Evolutionary conservation across 345 rosid species (phyloP).

Genomic region (Populus ilicifolia): DNA sequence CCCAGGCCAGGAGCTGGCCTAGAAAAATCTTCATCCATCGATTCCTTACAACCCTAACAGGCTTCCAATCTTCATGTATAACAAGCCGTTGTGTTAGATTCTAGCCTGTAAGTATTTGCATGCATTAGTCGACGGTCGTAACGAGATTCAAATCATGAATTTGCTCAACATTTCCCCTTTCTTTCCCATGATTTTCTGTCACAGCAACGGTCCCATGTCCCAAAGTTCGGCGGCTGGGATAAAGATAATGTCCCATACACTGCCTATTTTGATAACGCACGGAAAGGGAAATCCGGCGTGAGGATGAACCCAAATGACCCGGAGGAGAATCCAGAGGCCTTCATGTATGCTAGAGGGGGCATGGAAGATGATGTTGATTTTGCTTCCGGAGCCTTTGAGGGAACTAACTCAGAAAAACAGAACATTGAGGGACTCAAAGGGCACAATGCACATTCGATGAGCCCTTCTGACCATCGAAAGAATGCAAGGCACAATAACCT

Average conservation of each 20-base stretch:
- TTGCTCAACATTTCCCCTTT: neutral
- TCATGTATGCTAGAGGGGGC: neutral
- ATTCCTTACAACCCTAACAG: too few species aligned
- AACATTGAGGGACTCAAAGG: neutral
- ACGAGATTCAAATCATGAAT: neutral
- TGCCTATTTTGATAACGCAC: constrained; percentile 49
- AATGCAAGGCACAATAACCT: constrained; percentile 11
- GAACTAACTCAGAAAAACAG: neutral
- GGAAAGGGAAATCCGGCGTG: constrained; percentile 35
- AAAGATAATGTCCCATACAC: constrained; percentile 43
- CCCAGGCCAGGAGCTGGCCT: too few species aligned
- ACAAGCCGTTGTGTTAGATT: too few species aligned
- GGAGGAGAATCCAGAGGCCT: constrained; percentile 38
- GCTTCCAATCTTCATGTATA: too few species aligned
- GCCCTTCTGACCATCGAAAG: constrained; percentile 10
- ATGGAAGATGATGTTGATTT: neutral
- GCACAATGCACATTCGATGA: neutral
- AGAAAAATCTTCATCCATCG: too few species aligned
- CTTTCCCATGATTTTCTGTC: neutral
- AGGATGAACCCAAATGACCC: constrained; percentile 59
- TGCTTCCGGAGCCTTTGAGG: neutral
- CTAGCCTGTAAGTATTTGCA: neutral
- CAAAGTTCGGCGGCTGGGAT: constrained; percentile 60
- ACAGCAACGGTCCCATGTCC: constrained; percentile 43
- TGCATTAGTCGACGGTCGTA: neutral